Conservation (phyloP, 176 grass and related monocot species). For the Eragrostis curvula region DNA sequence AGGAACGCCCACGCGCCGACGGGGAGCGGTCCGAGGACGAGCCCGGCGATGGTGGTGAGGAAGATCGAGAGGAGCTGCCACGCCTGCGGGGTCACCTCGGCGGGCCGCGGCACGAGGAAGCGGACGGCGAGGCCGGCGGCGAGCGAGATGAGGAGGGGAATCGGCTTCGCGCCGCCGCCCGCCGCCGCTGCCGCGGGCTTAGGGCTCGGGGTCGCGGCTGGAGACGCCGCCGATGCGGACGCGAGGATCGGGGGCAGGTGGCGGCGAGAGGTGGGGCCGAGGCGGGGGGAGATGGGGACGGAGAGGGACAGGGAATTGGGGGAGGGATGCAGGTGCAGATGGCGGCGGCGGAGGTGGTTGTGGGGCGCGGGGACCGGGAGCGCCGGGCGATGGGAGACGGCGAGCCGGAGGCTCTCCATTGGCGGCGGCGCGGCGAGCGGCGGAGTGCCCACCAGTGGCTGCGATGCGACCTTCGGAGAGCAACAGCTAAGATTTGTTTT, state of each 20-base stretch:
- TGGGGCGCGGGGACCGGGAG: neutral
- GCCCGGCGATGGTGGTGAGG: constrained; percentile 74
- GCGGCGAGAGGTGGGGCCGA: neutral
- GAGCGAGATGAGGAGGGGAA: constrained; percentile 60
- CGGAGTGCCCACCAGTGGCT: neutral
- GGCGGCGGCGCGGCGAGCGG: neutral
- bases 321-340: neutral
- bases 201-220: constrained; percentile 3
- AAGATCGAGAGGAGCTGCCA: constrained; percentile 97
- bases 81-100: constrained; percentile 65
- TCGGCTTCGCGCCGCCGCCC: constrained; percentile 46
- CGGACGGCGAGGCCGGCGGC: constrained; percentile 63
- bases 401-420: constrained; percentile 46
- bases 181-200: neutral
- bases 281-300: neutral
- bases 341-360: constrained; percentile 10
- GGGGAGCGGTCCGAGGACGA: constrained; percentile 75
- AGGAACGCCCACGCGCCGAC: constrained; percentile 90
- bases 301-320: neutral
- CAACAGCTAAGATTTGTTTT: neutral
- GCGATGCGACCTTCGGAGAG: neutral
- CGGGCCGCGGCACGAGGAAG: constrained; percentile 67
- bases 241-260: constrained; percentile 9
- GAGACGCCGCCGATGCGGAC: constrained; percentile 31
- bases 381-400: neutral